Evolutionary conservation across 352 stramenopile genomes (phyloP).

Genomic region (Peronospora destructor): DNA sequence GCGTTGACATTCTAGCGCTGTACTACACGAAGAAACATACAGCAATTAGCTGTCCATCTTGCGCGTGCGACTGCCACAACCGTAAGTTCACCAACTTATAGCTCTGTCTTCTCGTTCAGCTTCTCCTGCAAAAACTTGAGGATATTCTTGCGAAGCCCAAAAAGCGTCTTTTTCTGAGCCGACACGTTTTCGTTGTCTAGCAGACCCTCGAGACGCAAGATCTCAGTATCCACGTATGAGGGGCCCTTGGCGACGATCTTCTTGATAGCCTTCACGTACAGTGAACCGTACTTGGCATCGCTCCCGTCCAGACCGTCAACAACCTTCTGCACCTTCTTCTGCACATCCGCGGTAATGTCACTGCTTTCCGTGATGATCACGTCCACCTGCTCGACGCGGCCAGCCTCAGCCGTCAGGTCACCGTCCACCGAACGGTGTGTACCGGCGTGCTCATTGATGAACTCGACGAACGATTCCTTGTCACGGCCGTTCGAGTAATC

Average conservation of each 20-base stretch:
- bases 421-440: conserved; percentile 77
- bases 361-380: conserved; percentile 69
- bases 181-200: conserved; percentile 77
- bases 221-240: conserved; percentile 78
- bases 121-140: conserved; percentile 61
- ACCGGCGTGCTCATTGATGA: conserved; percentile 88
- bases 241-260: conserved; percentile 86
- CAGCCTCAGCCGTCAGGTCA: conserved; percentile 61
- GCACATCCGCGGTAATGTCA: conserved; percentile 55
- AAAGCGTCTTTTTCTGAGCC: conserved; percentile 85
- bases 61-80: conserved; percentile 7
- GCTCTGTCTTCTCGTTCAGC: conserved; percentile 36
- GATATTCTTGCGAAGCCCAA: conserved; percentile 88
- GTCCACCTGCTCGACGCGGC: conserved; percentile 79
- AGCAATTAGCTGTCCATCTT: conserved; percentile 8
- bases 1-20: conserved; percentile 21
- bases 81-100: conserved; percentile 18
- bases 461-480: conserved; percentile 82
- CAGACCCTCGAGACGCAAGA: conserved; percentile 73
- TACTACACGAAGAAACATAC: conserved; percentile 4
- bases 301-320: conserved; percentile 65
- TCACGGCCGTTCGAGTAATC: conserved; percentile 82
- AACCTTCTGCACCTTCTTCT: conserved; percentile 66
- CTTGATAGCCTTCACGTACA: conserved; percentile 88
- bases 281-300: conserved; percentile 65